Conservation (phyloP, 768 basidiomycete genomes). For the Sporobolomyces pararoseus region DNA sequence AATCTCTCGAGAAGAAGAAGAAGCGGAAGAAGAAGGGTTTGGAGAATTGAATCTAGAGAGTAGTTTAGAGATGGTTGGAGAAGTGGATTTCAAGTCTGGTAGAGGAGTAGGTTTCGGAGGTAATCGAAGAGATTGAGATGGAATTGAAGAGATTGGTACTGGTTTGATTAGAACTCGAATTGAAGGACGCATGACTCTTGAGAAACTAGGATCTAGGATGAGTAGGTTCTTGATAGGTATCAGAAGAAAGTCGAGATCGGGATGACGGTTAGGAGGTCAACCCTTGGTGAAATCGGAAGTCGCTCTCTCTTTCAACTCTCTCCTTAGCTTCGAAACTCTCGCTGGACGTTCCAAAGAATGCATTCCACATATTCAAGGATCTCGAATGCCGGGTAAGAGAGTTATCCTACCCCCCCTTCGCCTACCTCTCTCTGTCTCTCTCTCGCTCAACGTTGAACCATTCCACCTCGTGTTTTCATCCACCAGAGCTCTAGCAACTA, state of each 20-base stretch:
- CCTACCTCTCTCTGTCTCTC: constrained; percentile 55
- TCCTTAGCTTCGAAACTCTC: background rate
- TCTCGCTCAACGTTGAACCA: constrained; percentile 53
- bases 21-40: background rate
- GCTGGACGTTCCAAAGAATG: background rate
- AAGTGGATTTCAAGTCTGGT: background rate
- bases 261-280: too few relatives aligned
- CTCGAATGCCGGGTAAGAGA: constrained; percentile 66
- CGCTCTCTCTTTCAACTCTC: background rate
- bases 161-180: background rate
- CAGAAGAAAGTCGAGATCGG: background rate
- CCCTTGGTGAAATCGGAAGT: background rate
- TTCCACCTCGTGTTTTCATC: too few relatives aligned
- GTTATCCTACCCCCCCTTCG: too few relatives aligned
- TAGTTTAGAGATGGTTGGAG: constrained; percentile 29
- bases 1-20: background rate
- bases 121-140: constrained; percentile 11
- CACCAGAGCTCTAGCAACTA: constrained; percentile 68
- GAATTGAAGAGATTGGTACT: constrained; percentile 22
- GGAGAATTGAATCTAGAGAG: background rate
- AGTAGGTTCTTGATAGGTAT: too few relatives aligned
- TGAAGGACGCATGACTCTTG: constrained; percentile 22
- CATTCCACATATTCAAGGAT: constrained; percentile 54
- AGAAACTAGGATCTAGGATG: too few relatives aligned
- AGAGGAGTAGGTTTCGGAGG: background rate